Conservation (phyloP, 2,329 filamentous ascomycete species). For the Neurospora sp. region DNA sequence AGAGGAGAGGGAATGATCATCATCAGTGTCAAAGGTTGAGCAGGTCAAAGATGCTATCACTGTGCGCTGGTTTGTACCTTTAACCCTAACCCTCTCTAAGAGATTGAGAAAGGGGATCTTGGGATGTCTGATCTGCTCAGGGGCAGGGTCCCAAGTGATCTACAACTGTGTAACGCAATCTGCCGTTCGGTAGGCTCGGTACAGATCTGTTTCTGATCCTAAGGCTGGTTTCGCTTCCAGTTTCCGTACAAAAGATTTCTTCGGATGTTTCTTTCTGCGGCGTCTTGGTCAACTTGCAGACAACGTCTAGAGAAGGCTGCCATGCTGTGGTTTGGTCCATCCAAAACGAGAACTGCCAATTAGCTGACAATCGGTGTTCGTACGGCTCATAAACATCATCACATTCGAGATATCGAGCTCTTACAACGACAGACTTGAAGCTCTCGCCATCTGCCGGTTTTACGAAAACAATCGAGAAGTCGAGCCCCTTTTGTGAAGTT, state of each 20-base stretch:
- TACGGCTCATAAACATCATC: neutral
- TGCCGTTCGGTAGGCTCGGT: neutral
- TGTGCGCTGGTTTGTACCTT: rapidly evolving
- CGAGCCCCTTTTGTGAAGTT: neutral
- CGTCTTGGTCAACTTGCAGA: neutral
- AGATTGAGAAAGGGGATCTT: neutral
- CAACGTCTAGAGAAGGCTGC: neutral
- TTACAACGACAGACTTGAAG: neutral
- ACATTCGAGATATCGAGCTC: neutral
- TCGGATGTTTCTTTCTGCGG: too few relatives aligned
- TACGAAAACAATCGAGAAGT: neutral
- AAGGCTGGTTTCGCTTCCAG: neutral
- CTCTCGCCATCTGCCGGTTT: neutral
- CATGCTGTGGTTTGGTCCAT: neutral
- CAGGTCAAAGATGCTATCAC: neutral
- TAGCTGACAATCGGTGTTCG: neutral
- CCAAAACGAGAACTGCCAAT: neutral
- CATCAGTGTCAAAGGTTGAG: neutral
- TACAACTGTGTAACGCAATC: neutral
- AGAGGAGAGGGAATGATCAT: too few relatives aligned
- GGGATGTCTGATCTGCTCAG: neutral
- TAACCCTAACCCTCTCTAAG: neutral
- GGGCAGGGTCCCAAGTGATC: neutral
- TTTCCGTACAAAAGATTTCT: neutral
- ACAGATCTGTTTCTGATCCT: neutral